Base-by-base conservation (phyloP, 2,329 filamentous ascomycete species). In the Aureobasidium melanogenum region DNA sequence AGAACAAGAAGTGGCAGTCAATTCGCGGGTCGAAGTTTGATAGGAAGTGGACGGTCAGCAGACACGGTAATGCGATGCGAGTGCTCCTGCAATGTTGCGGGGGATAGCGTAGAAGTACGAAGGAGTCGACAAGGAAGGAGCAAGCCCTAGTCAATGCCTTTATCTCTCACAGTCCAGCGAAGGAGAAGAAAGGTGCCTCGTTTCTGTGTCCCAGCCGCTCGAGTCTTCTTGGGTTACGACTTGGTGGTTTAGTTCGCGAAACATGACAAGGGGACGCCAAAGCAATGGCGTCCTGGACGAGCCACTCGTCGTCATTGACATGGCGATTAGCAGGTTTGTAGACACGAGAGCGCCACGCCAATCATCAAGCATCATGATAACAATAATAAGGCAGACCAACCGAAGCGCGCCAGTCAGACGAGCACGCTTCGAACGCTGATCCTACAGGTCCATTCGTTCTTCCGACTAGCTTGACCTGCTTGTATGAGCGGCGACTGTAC, bases 351-450 rank as follows among this genome's bases (percentile, higher is more conserved):
- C 52, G 52, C 38, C 52, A 56, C 52, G 39, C 52, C 38, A 56
- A 56, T 56, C 38, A 52, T 19, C 32, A 39, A 50, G 17, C 46
- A 50, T 34, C 46, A 41, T 54, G 34, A 54, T 39, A 36, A 41
- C 22, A 54, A 34, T 19, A 54, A 28, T 30, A 54, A 54, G 50
- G 50, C 50, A 54, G 50, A 57, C 30, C 28, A 38, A 36, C 41
- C 54, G 41, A 57, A 47, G 54, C 54, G 54, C 54, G 24, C 54
- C 54, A 57, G 54, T 57, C 41, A 41, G 54, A 47, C 52, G 38
- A 44, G 28, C 52, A 44, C 38, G 38, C 52, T 22, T 43, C 38
- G 12, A 44, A 38, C 7, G 54, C 41, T 57, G 54, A 56, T 56
- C 52, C 17, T 34, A 28, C 52, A 43, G 26, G 39, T 38, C 52